Conservation (phyloP, 495 filamentous ascomycete species). For the Penicillium maclennaniae region DNA sequence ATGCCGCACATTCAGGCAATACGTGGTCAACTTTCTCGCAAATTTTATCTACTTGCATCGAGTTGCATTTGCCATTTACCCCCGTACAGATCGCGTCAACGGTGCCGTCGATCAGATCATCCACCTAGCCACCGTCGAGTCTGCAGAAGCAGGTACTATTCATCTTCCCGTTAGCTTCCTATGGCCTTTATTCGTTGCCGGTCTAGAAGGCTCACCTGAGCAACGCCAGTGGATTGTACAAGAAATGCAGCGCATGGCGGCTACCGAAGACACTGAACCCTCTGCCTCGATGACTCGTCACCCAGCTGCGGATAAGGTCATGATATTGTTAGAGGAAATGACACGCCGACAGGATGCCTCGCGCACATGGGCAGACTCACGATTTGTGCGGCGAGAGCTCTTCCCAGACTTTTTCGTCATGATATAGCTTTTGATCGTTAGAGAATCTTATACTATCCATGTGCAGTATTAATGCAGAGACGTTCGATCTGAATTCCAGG, state of each 20-base stretch:
- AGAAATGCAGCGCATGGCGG: conserved; percentile 36
- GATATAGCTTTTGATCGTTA: too few species aligned
- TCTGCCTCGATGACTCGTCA: conserved; percentile 15
- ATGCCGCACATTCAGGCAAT: conserved; percentile 36
- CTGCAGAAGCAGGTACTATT: conserved; percentile 5
- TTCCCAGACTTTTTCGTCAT: conserved; percentile 36
- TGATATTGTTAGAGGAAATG: conserved; percentile 38
- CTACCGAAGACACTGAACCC: background rate
- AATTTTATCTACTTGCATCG: conserved; percentile 43
- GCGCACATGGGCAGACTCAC: conserved; percentile 39
- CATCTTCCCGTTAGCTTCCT: conserved; percentile 34
- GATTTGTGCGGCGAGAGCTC: conserved; percentile 34
- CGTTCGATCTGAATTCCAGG: too few species aligned
- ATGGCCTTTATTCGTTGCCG: conserved; percentile 39
- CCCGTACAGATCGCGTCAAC: conserved; percentile 39
- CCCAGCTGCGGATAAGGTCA: conserved; percentile 31
- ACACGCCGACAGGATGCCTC: conserved; percentile 37
- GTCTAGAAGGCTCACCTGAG: conserved; percentile 32
- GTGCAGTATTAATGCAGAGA: too few species aligned
- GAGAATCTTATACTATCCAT: too few species aligned
- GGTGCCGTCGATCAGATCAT: conserved; percentile 40
- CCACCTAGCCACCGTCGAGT: conserved; percentile 34
- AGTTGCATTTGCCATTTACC: conserved; percentile 42
- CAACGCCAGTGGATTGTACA: conserved; percentile 36
- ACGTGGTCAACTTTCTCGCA: conserved; percentile 39